phyloP scores from a whole-genome alignment of 129 eudicot species.

The Apium graveolens region DNA sequence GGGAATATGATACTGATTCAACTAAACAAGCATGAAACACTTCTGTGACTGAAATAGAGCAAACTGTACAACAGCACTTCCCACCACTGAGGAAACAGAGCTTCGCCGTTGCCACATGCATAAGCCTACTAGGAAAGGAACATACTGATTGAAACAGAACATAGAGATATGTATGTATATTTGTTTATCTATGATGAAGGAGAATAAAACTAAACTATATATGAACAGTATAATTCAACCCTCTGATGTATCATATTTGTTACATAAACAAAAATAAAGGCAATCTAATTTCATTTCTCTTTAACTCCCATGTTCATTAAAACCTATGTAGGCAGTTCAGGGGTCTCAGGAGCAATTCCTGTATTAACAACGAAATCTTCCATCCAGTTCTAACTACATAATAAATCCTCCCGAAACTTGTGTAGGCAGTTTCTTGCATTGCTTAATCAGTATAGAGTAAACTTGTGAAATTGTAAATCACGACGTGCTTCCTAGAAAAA shows the following conservation, averaged over 20 bases:
- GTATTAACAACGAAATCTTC: background rate
- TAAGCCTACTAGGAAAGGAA: background rate
- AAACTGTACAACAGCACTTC: background rate
- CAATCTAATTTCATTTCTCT: background rate
- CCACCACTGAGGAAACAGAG: background rate
- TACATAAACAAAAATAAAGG: no score
- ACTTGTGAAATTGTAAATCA: background rate
- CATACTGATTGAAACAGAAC: background rate
- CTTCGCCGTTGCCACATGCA: background rate
- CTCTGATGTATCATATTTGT: no score
- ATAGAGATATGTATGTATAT: background rate
- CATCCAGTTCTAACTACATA: background rate
- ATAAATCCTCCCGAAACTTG: no score
- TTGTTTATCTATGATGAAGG: background rate
- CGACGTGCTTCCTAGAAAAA: background rate
- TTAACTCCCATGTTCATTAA: background rate
- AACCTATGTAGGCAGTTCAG: background rate
- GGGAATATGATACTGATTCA: conserved; percentile 4
- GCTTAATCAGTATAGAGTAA: background rate
- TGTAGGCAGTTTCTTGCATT: no score
- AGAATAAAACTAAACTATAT: background rate
- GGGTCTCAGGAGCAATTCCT: background rate
- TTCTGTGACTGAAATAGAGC: background rate
- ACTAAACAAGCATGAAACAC: background rate
- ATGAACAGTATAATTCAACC: background rate